Evolutionary conservation across 345 rosid genomes (phyloP).

Genomic region (Pelargonium nanum): DNA sequence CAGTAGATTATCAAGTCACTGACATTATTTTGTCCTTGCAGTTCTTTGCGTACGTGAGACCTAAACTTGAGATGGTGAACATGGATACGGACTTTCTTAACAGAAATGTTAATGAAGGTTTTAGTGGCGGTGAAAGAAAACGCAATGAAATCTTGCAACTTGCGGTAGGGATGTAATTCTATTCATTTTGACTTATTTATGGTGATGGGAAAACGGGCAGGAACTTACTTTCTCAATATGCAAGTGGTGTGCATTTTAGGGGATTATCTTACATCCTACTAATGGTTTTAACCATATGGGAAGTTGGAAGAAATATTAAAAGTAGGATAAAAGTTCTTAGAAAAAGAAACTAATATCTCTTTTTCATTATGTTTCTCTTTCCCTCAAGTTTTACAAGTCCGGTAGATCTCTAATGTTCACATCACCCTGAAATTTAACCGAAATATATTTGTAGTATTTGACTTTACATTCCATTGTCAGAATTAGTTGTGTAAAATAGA

Average conservation of each 20-base stretch:
- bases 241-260: background rate
- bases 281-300: background rate
- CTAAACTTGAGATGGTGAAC: constrained; percentile 76
- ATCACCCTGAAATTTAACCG: background rate
- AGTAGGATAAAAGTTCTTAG: background rate
- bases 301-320: background rate
- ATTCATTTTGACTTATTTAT: background rate
- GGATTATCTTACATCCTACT: background rate
- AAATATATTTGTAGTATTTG: background rate
- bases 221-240: too few species aligned
- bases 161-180: constrained; percentile 40
- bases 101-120: constrained; percentile 98
- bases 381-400: background rate
- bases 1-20: background rate
- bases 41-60: constrained; percentile 65
- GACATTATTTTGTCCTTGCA: constrained; percentile 30
- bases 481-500: too few species aligned
- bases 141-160: constrained; percentile 93
- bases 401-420: background rate
- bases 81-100: constrained; percentile 87
- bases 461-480: too few species aligned
- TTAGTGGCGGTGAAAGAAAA: constrained; percentile 97
- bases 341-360: background rate
- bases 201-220: background rate
- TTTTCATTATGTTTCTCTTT: background rate